Percentiles rank a stretch among this genome's conserved stretches.
These are phyloP conservation scores for Pythium dissotocum DNA, from an alignment of 352 stramenopile species.

Conservation along the genomic window DNA sequence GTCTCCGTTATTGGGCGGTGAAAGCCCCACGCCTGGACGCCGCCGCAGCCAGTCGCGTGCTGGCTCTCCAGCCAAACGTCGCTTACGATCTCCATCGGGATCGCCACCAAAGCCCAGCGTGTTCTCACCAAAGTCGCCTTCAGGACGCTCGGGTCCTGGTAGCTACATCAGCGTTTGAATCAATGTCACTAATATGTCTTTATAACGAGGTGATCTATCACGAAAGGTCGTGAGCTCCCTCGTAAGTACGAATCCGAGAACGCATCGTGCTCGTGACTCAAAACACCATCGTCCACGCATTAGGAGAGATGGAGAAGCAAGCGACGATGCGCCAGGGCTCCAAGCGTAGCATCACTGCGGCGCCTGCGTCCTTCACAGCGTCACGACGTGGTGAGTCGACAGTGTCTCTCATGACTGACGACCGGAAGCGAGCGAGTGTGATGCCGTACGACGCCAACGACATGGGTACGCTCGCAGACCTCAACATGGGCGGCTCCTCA, in stretches of 20 bases:
- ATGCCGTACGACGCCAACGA: not conserved
- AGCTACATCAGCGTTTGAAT: slow-evolving; percentile 19
- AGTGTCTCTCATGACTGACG: slow-evolving; percentile 3
- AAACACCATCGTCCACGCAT: too few species aligned
- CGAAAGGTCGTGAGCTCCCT: slow-evolving; percentile 11
- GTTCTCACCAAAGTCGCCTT: not conserved
- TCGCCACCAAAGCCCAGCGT: slow-evolving; percentile 24
- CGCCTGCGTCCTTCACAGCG: slow-evolving; percentile 9
- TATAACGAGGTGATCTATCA: not conserved
- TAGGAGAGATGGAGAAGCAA: slow-evolving; percentile 25
- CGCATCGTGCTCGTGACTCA: too few species aligned
- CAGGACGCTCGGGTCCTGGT: not conserved
- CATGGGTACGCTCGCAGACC: not conserved
- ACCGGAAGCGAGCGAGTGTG: slow-evolving; percentile 4
- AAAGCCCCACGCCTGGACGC: not conserved
- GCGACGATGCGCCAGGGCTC: slow-evolving; percentile 14
- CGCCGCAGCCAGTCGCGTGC: slow-evolving; percentile 18
- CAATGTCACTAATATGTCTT: slow-evolving; percentile 1
- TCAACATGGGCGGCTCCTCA: not conserved
- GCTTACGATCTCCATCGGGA: slow-evolving; percentile 19
- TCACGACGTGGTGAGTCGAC: slow-evolving; percentile 9
- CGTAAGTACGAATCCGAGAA: not conserved
- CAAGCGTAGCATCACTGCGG: slow-evolving; percentile 10
- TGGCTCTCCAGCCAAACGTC: slow-evolving; percentile 14
- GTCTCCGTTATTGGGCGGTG: not conserved